phyloP scores from a whole-genome alignment of 805 yeast genomes.

The Sugiyamaella valdiviana region DNA sequence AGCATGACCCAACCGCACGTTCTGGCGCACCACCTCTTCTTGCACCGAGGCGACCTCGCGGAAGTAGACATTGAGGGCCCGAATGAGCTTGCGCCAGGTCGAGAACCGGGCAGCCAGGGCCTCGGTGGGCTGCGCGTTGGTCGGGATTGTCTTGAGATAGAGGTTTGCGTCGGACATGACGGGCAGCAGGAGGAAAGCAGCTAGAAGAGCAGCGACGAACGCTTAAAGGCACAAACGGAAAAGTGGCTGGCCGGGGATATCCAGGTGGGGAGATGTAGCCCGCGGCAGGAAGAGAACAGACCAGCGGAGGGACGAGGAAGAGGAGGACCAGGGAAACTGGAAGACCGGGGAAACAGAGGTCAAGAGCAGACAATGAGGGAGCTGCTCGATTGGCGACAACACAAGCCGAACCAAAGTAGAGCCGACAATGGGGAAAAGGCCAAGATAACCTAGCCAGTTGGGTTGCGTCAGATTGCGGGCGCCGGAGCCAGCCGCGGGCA shows the following conservation, averaged over 20 bases:
- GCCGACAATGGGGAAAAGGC: neutral
- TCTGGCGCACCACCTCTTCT: conserved; percentile 83
- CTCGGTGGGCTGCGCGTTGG: conserved; percentile 74
- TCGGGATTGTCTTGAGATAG: conserved; percentile 38
- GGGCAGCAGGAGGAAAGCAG: no score
- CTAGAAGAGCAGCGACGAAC: no score
- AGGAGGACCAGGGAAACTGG: no score
- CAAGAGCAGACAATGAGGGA: no score
- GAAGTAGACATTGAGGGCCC: conserved; percentile 67
- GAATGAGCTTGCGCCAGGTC: conserved; percentile 78
- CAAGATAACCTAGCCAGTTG: neutral
- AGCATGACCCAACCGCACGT: conserved; percentile 72
- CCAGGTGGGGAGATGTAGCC: no score
- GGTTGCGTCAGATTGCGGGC: neutral
- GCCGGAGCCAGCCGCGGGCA: neutral
- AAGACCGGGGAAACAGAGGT: no score
- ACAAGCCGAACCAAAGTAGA: neutral
- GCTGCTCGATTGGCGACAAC: no score
- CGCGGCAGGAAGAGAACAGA: no score
- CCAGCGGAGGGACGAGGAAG: no score
- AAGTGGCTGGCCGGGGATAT: no score
- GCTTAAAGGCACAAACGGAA: no score
- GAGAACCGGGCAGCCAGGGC: conserved; percentile 74
- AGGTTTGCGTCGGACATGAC: conserved; percentile 1
- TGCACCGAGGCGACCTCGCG: conserved; percentile 77